Evolutionary conservation across 768 basidiomycete species (phyloP).

Genomic region (Mrakia blollopis): DNA sequence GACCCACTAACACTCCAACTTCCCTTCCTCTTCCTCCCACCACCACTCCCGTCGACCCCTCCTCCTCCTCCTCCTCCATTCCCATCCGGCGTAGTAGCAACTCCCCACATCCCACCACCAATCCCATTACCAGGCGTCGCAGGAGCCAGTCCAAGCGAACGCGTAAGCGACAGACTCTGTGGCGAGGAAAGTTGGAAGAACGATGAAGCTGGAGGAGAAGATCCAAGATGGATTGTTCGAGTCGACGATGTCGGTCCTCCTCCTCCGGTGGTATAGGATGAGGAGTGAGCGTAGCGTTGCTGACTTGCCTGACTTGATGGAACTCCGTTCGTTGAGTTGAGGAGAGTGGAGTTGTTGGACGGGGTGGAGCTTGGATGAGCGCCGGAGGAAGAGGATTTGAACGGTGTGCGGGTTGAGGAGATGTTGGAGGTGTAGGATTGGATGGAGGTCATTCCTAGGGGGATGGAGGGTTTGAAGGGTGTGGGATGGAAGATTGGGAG

Average conservation of each 20-base stretch:
- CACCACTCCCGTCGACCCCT: too few relatives aligned
- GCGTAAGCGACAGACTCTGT: conserved; percentile 17
- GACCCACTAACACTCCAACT: not conserved
- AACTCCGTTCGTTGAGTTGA: too few relatives aligned
- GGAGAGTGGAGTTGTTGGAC: too few relatives aligned
- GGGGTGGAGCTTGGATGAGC: too few relatives aligned
- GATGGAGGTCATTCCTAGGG: conserved; percentile 15
- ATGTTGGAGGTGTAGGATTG: conserved; percentile 23
- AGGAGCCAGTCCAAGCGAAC: conserved; percentile 25
- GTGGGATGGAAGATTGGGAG: conserved; percentile 30
- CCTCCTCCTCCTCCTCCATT: not conserved
- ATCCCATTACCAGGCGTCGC: conserved; percentile 20
- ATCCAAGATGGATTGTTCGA: not conserved
- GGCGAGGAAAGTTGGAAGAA: conserved; percentile 28
- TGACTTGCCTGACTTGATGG: not conserved
- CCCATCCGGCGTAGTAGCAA: not conserved
- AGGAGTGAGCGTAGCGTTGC: not conserved
- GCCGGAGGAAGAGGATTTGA: conserved; percentile 23
- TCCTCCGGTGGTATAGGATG: not conserved
- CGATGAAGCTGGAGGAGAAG: not conserved
- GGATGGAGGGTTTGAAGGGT: conserved; percentile 23
- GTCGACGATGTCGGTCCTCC: not conserved
- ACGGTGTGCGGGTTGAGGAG: conserved; percentile 29
- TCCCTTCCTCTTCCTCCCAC: not conserved
- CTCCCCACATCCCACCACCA: not conserved